Base-by-base conservation (phyloP, 73 alveolate genomes). In the Blepharisma stoltei region DNA sequence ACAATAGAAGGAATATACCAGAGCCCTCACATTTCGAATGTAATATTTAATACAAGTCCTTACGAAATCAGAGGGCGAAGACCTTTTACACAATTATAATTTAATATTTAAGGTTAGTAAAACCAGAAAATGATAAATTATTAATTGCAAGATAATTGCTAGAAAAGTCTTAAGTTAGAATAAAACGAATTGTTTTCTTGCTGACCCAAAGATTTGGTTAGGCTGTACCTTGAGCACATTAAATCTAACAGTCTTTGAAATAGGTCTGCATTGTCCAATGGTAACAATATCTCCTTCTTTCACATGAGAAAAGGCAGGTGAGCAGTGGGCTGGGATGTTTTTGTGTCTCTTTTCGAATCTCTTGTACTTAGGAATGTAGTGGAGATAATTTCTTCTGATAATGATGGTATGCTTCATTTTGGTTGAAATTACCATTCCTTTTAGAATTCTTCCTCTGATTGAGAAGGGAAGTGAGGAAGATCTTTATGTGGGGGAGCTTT, bases 191-290 rank as follows among this genome's bases (percentile, higher is more conserved):
- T 94, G 98, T 93, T 96, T 96, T 87, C 95, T 94, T 80, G 93
- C 95, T 86, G 91, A 83, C 18, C 99, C 99, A 70, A 86, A 82
- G 83, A 93, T 90, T 89, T 93, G 93, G 91, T 90, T 93, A 87
- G 92, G 73, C 2, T 7, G 23, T 14, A 55, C 92, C 90, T 94
- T 90, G 86, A 96, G 81, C 53, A 93, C 99, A 89, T 96, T 96
- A 97, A 96, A 96, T 89, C 99, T 92, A 60, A 96, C 99, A 21
- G 99, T 94, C 93, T 96, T 96, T 37, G 97, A 88, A 90, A 96
- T 88, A 21, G 99, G 99, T 81, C 99, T 86, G 98, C 99, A 96
- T 90, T 96, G 98, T 76, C 99, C 99, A 41, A 92, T 93, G 55
- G 98, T 96, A 84, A 95, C 96, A 80, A 96, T 93, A 83, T 96